These are phyloP conservation scores for Chrysanthemum makinoi DNA, from an alignment of 129 eudicot species.

Conservation along the genomic window DNA sequence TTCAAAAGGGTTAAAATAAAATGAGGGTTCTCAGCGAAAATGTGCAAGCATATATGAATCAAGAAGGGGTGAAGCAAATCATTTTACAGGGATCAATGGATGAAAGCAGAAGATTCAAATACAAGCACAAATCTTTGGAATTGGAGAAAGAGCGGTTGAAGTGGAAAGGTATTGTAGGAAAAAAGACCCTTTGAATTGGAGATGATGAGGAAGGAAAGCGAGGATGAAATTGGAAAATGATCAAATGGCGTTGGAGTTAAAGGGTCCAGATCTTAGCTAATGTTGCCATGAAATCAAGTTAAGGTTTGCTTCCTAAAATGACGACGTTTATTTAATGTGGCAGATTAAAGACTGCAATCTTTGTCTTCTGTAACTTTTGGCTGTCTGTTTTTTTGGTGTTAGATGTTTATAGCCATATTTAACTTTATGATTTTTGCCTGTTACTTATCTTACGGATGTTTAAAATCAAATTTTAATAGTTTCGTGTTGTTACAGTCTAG, in stretches of 20 bases:
- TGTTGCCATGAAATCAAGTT: slow-evolving; percentile 4
- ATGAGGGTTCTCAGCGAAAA: slow-evolving; percentile 36
- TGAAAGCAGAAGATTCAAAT: slow-evolving; percentile 61
- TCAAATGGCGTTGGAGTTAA: slow-evolving; percentile 74
- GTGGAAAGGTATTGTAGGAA: slow-evolving; percentile 76
- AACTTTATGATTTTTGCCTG: slow-evolving; percentile 9
- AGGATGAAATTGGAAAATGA: slow-evolving; percentile 81
- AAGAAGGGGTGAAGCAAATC: slow-evolving; percentile 40
- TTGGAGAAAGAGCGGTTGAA: slow-evolving; percentile 79
- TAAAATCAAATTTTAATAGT: not conserved
- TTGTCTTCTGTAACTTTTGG: slow-evolving; percentile 6
- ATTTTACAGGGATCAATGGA: slow-evolving; percentile 52
- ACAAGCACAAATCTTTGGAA: slow-evolving; percentile 67
- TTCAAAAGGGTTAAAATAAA: slow-evolving; percentile 56
- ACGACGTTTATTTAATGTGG: slow-evolving; percentile 3
- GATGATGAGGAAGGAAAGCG: slow-evolving; percentile 65
- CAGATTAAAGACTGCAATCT: slow-evolving; percentile 18
- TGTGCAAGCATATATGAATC: slow-evolving; percentile 36
- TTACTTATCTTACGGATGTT: not conserved
- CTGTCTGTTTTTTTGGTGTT: not conserved
- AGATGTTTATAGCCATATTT: slow-evolving; percentile 10
- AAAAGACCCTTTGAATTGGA: slow-evolving; percentile 70
- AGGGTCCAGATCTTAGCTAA: slow-evolving; percentile 42
- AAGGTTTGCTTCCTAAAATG: not conserved
- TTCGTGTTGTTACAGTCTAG: not conserved